Evolutionary conservation across 371 early-diverging fungal species (phyloP), one percentile per base, ranked within the genome.

Genomic region (Syncephalastrum contaminatum): DNA sequence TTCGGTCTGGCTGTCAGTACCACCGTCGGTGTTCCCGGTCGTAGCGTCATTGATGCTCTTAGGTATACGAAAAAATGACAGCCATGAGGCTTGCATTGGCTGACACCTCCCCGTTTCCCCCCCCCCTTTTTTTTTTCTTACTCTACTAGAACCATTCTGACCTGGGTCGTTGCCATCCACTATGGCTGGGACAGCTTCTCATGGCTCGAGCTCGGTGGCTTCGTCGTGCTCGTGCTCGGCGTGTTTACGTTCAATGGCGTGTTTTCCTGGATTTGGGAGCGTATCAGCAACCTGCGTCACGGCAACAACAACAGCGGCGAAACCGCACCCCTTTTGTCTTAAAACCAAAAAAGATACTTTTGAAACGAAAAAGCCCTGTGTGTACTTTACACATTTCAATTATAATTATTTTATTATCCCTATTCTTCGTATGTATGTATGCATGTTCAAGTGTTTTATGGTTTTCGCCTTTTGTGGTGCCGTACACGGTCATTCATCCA

Each of bases 181-280:
- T 72, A 68, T 54, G 73, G 73, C 4, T 76, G 71, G 69, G 76
- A 76, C 48, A 43, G 53, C 12, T 76, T 76, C 48, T 61, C 60
- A n/a, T 72, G 73, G 73, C 14, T 70, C 3, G 65, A 72, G 25
- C 49, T 72, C 19, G 36, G 40, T 30, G 75, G 75, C 8, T 75
- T 75, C 27, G 36, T 58, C 15, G 43, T 75, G 2, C 50, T 75
- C 20, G 55, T 70, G 0, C 27, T 71, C 7, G 75, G 75, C 47
- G 60, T 71, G 1, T 71, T 72, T 54, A 50, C 69, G 21, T 76
- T 76, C 48, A 76, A 76, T 51, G 76, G 76, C 24, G 73, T 76
- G 5, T 72, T 75, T 52, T 54, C 66, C n/a, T 66, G 48, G 40
- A 45, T 60, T 27, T 49, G 46, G 50, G 58, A 63, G 8, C 68